phyloP scores from a whole-genome alignment of 2,329 filamentous ascomycete species.

The Coniella vitis region DNA sequence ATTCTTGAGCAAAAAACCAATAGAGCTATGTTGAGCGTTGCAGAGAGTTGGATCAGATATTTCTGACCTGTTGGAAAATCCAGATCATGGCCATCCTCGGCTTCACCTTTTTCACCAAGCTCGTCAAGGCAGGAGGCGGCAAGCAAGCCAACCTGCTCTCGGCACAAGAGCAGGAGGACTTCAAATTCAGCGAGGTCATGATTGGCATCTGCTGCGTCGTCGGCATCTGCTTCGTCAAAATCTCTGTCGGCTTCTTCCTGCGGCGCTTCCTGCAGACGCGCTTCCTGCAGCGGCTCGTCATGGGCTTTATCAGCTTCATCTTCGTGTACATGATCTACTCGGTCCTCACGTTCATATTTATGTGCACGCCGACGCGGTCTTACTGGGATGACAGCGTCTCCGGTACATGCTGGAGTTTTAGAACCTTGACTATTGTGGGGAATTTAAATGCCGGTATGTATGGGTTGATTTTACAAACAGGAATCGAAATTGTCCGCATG shows the following conservation, averaged over 20 bases:
- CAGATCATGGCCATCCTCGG: background rate
- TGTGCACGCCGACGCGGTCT: background rate
- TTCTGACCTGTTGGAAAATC: background rate
- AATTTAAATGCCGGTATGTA: conserved; percentile 1
- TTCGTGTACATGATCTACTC: background rate
- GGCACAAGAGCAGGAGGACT: background rate
- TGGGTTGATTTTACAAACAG: too few relatives aligned
- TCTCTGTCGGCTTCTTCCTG: conserved; percentile 3
- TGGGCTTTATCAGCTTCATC: background rate
- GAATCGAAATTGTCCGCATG: too few relatives aligned
- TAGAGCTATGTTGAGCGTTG: too few relatives aligned
- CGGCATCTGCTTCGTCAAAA: background rate
- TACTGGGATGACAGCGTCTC: background rate
- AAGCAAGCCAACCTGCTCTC: background rate
- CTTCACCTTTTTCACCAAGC: background rate
- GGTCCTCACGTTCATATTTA: background rate
- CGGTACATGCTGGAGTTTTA: background rate
- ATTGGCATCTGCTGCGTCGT: background rate
- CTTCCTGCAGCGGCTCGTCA: background rate
- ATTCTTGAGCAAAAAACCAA: too few relatives aligned
- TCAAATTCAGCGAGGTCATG: background rate
- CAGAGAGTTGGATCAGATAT: background rate
- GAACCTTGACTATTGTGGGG: background rate
- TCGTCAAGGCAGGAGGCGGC: background rate
- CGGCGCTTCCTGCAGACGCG: background rate